phyloP scores from a whole-genome alignment of 2,329 filamentous ascomycete species.

The Trichoderma citrinoviride region DNA sequence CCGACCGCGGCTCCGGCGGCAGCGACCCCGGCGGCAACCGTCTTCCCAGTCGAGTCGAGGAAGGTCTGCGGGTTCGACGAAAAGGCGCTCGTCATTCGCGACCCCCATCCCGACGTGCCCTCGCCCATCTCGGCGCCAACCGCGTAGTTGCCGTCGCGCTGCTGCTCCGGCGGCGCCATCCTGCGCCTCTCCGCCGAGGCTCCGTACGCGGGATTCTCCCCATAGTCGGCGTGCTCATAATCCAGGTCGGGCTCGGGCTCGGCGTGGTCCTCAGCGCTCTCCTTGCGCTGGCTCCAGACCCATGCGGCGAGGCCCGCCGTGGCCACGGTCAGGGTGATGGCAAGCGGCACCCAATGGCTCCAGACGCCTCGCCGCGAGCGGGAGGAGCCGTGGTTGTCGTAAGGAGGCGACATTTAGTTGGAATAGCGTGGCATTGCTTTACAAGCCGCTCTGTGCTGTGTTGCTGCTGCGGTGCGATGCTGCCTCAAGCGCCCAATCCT shows the following conservation, averaged over 20 bases:
- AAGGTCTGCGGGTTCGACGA: slow-evolving; percentile 58
- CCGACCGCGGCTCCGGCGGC: slow-evolving; percentile 81
- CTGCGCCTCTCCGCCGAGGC: slow-evolving; percentile 38
- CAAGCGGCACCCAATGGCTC: slow-evolving; percentile 86
- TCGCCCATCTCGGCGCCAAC: slow-evolving; percentile 22
- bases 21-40: slow-evolving; percentile 75
- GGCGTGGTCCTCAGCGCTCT: slow-evolving; percentile 68
- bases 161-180: slow-evolving; percentile 26
- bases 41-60: slow-evolving; percentile 77
- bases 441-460: too few species aligned
- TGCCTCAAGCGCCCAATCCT: not conserved
- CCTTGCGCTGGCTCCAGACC: slow-evolving; percentile 87
- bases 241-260: slow-evolving; percentile 52
- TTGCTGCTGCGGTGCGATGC: not conserved
- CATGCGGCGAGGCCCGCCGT: slow-evolving; percentile 84
- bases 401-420: slow-evolving; percentile 56
- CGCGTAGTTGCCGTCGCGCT: slow-evolving; percentile 45
- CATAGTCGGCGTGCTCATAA: slow-evolving; percentile 50
- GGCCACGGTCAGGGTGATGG: slow-evolving; percentile 81
- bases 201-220: slow-evolving; percentile 52
- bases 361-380: slow-evolving; percentile 62
- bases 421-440: slow-evolving; percentile 37
- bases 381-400: slow-evolving; percentile 60
- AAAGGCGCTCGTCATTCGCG: slow-evolving; percentile 77
- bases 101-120: slow-evolving; percentile 57